Conservation (phyloP, 1,284 basidiomycete species). For the Leccinum solheimii region DNA sequence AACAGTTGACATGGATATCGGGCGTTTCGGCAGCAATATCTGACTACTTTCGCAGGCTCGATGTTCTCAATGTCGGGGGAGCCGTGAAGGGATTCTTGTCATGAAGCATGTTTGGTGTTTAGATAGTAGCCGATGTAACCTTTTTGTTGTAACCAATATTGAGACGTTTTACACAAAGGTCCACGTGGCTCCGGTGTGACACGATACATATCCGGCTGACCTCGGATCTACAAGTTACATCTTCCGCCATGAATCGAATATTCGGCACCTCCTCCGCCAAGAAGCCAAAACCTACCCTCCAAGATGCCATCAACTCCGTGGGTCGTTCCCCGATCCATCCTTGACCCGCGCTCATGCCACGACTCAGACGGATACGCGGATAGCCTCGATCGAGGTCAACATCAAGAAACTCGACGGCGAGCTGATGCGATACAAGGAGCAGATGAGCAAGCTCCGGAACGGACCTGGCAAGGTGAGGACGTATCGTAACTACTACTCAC, state of each 20-base stretch:
- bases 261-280: constrained; percentile 76
- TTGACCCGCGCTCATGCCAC: constrained; percentile 7
- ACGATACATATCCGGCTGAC: not conserved
- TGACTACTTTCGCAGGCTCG: constrained; percentile 46
- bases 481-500: not conserved
- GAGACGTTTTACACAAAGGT: not conserved
- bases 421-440: constrained; percentile 89
- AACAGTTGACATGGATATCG: not conserved
- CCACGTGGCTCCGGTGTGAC: not conserved
- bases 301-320: constrained; percentile 90
- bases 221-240: not conserved
- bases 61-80: constrained; percentile 76
- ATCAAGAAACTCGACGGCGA: constrained; percentile 96
- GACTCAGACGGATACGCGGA: constrained; percentile 81
- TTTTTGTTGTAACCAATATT: no score
- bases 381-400: constrained; percentile 94
- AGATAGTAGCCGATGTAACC: not conserved
- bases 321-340: constrained; percentile 32
- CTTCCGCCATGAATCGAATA: constrained; percentile 68
- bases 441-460: constrained; percentile 91
- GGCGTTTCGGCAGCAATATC: not conserved
- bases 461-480: constrained; percentile 88
- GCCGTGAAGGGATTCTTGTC: constrained; percentile 77
- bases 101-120: constrained; percentile 9
- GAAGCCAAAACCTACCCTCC: constrained; percentile 86